Evolutionary conservation across 1,284 basidiomycete species (phyloP).

Genomic region (Moesziomyces aphidis): DNA sequence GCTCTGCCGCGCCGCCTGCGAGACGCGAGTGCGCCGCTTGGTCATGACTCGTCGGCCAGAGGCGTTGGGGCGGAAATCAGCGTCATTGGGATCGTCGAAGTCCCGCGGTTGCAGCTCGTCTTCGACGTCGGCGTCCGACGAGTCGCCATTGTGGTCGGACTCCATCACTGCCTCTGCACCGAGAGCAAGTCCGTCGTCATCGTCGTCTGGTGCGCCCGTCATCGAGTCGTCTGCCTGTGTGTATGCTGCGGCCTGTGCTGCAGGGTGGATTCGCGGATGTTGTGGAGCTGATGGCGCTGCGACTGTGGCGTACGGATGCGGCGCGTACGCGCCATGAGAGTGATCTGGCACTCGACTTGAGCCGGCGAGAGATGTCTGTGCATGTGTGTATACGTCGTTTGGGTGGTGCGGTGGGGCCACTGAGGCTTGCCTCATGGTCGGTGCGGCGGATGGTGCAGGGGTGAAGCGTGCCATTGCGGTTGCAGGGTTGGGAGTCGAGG

Average conservation of each 20-base stretch:
- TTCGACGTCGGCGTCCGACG: conserved; percentile 20
- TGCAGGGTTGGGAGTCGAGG: conserved; percentile 5
- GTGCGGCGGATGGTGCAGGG: not conserved
- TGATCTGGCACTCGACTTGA: conserved; percentile 3
- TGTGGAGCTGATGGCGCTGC: too few species aligned
- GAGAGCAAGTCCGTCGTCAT: conserved; percentile 24
- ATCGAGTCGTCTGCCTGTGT: conserved; percentile 2
- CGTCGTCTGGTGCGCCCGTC: not conserved
- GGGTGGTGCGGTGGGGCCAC: not conserved
- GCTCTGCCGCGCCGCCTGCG: not conserved
- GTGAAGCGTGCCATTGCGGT: not conserved
- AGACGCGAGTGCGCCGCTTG: conserved; percentile 7
- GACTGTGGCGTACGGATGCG: not conserved
- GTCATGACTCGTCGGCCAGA: not conserved
- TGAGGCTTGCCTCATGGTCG: not conserved
- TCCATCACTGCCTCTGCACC: conserved; percentile 37
- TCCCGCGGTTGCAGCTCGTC: not conserved
- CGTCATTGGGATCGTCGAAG: conserved; percentile 17
- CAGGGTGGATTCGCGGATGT: too few species aligned
- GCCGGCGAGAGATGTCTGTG: conserved; percentile 2
- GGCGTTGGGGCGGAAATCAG: conserved; percentile 18
- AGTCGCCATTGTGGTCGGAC: conserved; percentile 14
- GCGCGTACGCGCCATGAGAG: not conserved
- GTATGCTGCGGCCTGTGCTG: not conserved
- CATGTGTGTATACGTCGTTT: not conserved